Percentiles rank a stretch among this genome's conserved stretches.
These are phyloP conservation scores for Nevesoporus exiguus DNA, from an alignment of 768 basidiomycete genomes.

Conservation along the genomic window DNA sequence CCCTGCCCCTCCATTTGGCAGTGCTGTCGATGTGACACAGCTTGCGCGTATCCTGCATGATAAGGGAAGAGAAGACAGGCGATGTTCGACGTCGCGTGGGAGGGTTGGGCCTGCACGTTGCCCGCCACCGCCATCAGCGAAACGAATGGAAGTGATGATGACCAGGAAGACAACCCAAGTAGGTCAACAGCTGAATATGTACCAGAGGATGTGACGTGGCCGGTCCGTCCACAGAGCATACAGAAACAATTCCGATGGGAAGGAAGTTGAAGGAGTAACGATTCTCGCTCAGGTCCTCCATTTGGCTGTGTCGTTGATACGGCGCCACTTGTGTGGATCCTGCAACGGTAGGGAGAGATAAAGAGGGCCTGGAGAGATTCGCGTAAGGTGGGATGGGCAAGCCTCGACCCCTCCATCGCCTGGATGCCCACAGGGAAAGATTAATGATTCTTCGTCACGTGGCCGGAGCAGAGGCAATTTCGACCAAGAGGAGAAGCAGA, in stretches of 20 bases:
- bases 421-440: no score
- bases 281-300: not conserved
- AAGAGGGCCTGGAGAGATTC: no score
- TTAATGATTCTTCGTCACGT: no score
- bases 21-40: slow-evolving; percentile 3
- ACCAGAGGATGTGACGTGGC: slow-evolving; percentile 7
- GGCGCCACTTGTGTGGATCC: not conserved
- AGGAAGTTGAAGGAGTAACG: no score
- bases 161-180: no score
- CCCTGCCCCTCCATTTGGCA: not conserved
- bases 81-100: not conserved
- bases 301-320: slow-evolving; percentile 5
- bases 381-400: no score
- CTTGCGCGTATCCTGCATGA: not conserved
- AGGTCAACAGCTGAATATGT: no score
- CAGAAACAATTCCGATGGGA: no score
- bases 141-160: no score
- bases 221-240: not conserved
- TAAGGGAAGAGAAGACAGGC: not conserved
- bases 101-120: not conserved
- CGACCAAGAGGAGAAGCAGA: not conserved
- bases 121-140: no score
- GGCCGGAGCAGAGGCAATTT: slow-evolving; percentile 13
- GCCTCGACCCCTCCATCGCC: no score
- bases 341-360: not conserved